Evolutionary conservation across 371 early-diverging fungal species (phyloP), one percentile per base, ranked within the genome.

Genomic region (Dichotomocladium elegans): DNA sequence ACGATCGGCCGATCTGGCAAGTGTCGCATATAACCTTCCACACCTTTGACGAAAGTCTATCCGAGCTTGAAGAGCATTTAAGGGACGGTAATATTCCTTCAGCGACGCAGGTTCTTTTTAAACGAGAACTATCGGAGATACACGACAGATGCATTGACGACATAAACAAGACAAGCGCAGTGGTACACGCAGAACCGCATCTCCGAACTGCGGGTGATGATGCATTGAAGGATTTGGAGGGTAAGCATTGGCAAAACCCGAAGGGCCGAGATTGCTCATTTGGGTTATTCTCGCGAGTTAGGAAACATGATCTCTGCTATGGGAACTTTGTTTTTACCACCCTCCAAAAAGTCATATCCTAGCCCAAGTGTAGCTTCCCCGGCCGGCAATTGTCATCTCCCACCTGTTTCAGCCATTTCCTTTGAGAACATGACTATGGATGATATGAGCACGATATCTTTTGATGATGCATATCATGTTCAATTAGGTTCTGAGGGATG

Each of bases 381-480:
- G 51, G 41, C 11, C 62, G 64, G 45, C 72, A 68, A 52, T 30
- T 69, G 1, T 69, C 72, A 1, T 64, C 71, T 1, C 29, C 55
- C 50, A 21, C 9, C 4, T 10, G 15, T 30, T 28, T 14, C 43
- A 6, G 26, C 12, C 5, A 58, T n/a, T n/a, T n/a, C n/a, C n/a
- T n/a, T n/a, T n/a, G n/a, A n/a, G n/a, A n/a, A n/a, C n/a, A n/a
- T n/a, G n/a, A n/a, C 21, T 34, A 31, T 34, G 14, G 24, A 45
- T 28, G n/a, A 7, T 45, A 17, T 6, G 29, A 25, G 27, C 21
- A 17, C 30, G 21, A 17, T 30, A 30, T 82, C 82, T 0, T 82
- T 82, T 67, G 82, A 82, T 51, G 79, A 80, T 59, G 82, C 82
- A 1, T 74, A 74, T 40, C 45, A 75, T 49, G 74, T 82, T 33